Conservation (phyloP, 2,329 filamentous ascomycete species). For the Penicillium oxalicum region DNA sequence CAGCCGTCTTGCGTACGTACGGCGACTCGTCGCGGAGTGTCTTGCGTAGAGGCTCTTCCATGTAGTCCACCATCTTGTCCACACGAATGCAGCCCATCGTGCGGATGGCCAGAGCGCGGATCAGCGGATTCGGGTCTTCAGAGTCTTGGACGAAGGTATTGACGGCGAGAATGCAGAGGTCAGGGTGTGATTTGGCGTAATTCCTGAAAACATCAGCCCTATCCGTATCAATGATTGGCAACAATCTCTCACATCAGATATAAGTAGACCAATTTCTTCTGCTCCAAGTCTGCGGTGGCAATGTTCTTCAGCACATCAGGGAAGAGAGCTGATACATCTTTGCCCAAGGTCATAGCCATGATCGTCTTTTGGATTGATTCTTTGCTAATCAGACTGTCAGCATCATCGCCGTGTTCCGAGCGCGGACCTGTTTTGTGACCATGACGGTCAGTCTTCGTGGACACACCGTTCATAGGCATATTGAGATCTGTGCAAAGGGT, state of each 20-base stretch:
- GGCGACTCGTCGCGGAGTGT: conserved; percentile 95
- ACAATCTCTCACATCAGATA: conserved; percentile 73
- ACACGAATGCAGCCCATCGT: conserved; percentile 99
- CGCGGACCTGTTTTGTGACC: background rate
- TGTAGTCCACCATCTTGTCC: conserved; percentile 99
- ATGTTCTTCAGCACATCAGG: conserved; percentile 99
- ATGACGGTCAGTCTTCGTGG: background rate
- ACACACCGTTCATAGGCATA: conserved; percentile 87
- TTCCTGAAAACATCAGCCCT: conserved; percentile 57
- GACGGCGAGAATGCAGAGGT: conserved; percentile 95
- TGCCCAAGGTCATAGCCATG: conserved; percentile 99
- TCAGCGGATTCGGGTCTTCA: conserved; percentile 94
- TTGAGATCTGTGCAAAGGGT: conserved; percentile 62
- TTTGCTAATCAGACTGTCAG: conserved; percentile 55
- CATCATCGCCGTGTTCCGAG: conserved; percentile 5
- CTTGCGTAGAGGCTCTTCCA: conserved; percentile 96
- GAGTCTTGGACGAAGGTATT: conserved; percentile 99
- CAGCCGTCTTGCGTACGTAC: conserved; percentile 96
- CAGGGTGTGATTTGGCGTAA: conserved; percentile 97
- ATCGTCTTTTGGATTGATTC: conserved; percentile 99
- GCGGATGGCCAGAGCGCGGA: conserved; percentile 87
- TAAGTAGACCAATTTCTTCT: conserved; percentile 98
- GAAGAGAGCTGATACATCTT: conserved; percentile 95
- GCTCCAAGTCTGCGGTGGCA: conserved; percentile 85
- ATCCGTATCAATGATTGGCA: too few species aligned